A percentile compares a stretch with the other conserved stretches of the same genome.
Evolutionary conservation across 1,284 basidiomycete species (phyloP).

Genomic region (Pterula multifida): DNA sequence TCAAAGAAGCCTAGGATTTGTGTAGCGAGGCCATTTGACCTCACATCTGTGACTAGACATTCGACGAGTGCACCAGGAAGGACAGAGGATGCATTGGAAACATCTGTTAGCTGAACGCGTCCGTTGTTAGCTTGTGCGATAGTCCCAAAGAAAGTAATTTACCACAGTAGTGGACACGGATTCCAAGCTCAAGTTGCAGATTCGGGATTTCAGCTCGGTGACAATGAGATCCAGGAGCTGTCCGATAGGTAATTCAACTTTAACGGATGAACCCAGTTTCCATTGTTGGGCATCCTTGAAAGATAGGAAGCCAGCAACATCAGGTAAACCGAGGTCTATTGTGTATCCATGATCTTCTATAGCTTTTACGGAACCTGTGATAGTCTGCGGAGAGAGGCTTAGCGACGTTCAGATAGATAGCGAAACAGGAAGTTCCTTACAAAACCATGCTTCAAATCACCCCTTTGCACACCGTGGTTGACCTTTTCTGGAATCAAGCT

Average conservation of each 20-base stretch:
- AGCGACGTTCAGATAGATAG: constrained; percentile 5
- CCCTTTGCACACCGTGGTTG: constrained; percentile 71
- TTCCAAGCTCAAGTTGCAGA: constrained; percentile 38
- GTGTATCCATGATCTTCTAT: constrained; percentile 94
- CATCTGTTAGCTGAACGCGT: constrained; percentile 47
- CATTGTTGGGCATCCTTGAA: constrained; percentile 42
- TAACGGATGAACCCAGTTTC: constrained; percentile 26
- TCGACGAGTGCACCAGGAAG: constrained; percentile 85
- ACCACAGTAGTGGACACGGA: constrained; percentile 41
- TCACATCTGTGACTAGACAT: constrained; percentile 73
- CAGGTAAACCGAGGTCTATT: constrained; percentile 73
- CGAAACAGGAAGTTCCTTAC: constrained; percentile 28
- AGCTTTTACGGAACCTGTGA: constrained; percentile 73
- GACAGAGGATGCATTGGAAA: constrained; percentile 71
- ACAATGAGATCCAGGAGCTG: constrained; percentile 56
- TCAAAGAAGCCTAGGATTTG: constrained; percentile 92
- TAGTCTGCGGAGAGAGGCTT: constrained; percentile 30
- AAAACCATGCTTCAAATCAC: constrained; percentile 70
- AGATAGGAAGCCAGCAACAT: constrained; percentile 68
- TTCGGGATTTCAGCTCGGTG: constrained; percentile 54
- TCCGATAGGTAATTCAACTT: constrained; percentile 48
- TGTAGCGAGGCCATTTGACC: constrained; percentile 73
- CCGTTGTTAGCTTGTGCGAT: not conserved
- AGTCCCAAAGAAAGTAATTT: constrained; percentile 15
- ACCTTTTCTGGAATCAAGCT: constrained; percentile 79